A percentile compares a stretch with the other conserved stretches of the same genome.
These are phyloP conservation scores for Myxozyma melibiosi DNA, from an alignment of 805 yeast species.

Conservation along the genomic window DNA sequence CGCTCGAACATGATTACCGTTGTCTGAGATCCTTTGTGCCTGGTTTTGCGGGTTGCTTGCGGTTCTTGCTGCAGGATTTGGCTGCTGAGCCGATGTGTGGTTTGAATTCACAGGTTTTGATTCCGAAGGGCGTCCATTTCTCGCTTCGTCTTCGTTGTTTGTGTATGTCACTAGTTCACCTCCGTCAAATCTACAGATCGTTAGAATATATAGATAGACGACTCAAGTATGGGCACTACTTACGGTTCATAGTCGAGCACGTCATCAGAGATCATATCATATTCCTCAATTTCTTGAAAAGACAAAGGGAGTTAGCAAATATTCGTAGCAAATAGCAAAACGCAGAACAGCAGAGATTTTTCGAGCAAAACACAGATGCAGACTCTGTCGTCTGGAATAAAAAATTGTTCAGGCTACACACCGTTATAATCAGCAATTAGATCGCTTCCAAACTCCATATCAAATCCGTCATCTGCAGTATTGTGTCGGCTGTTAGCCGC, in stretches of 20 bases:
- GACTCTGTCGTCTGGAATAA: too few species aligned
- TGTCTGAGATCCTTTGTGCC: neutral
- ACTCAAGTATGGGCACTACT: neutral
- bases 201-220: neutral
- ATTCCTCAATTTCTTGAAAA: constrained; percentile 17
- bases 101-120: too few species aligned
- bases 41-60: neutral
- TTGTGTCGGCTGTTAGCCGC: neutral
- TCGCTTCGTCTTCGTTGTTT: neutral
- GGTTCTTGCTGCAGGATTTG: too few species aligned
- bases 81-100: too few species aligned
- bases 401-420: neutral
- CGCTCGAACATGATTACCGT: neutral
- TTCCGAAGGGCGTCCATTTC: neutral
- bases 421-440: constrained; percentile 25
- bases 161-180: constrained; percentile 9
- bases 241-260: constrained; percentile 14
- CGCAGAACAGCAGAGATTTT: neutral
- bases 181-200: constrained; percentile 3
- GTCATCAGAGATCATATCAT: constrained; percentile 15
- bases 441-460: constrained; percentile 27
- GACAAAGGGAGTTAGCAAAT: neutral
- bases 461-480: constrained; percentile 6
- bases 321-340: neutral
- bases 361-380: neutral